These are phyloP conservation scores for Seiridium cupressi DNA, from an alignment of 2,329 filamentous ascomycete species.

Conservation along the genomic window DNA sequence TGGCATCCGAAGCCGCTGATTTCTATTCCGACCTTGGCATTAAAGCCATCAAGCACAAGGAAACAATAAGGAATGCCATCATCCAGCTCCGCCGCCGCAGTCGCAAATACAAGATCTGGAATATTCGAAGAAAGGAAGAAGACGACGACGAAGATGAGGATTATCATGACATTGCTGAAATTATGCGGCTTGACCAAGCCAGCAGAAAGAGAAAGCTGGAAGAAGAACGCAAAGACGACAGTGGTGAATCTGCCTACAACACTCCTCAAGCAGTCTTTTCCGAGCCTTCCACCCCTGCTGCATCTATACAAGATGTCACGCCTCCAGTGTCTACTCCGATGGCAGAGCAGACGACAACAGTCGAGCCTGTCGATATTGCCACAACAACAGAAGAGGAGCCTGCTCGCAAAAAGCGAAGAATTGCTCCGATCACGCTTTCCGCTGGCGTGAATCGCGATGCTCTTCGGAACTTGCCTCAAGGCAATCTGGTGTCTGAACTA, in stretches of 20 bases:
- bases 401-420: constrained; percentile 22
- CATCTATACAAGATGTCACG: neutral
- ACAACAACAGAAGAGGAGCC: neutral
- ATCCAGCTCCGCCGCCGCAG: constrained; percentile 53
- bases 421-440: constrained; percentile 20
- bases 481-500: neutral
- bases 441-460: constrained; percentile 14
- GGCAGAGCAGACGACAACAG: neutral
- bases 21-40: constrained; percentile 55
- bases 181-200: neutral
- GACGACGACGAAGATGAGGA: constrained; percentile 9
- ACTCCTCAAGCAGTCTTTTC: neutral
- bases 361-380: neutral
- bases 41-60: constrained; percentile 54
- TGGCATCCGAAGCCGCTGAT: constrained; percentile 50
- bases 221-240: constrained; percentile 1
- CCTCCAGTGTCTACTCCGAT: neutral
- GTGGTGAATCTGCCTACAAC: neutral
- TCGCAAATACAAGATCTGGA: constrained; percentile 38
- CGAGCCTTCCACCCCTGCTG: neutral
- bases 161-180: neutral
- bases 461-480: constrained; percentile 17
- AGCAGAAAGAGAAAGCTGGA: constrained; percentile 9
- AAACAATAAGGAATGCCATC: constrained; percentile 57
- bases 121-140: constrained; percentile 12